Conservation (phyloP, 2,329 filamentous ascomycete species). For the Trichoderma hamatum region DNA sequence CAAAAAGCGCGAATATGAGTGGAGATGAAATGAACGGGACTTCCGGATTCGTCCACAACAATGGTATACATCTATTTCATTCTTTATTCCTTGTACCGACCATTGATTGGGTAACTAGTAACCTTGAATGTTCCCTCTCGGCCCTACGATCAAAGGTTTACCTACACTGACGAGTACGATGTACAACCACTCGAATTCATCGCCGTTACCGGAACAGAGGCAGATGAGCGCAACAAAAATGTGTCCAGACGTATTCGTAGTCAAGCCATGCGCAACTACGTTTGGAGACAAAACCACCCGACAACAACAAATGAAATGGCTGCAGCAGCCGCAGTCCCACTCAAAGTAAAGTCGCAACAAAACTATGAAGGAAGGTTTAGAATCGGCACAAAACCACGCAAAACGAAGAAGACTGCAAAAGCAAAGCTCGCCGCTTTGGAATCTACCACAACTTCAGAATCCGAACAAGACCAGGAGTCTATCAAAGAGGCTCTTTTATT, state of each 20-base stretch:
- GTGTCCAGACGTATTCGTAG: constrained; percentile 8
- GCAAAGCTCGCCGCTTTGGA: not conserved
- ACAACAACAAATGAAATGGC: not conserved
- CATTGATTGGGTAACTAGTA: not conserved
- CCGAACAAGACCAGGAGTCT: not conserved
- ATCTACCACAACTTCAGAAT: not conserved
- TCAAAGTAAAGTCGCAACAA: not conserved
- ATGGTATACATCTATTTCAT: not conserved
- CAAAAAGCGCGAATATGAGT: constrained; percentile 3
- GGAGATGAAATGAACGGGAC: constrained; percentile 1
- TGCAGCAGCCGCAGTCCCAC: not conserved
- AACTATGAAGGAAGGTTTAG: constrained; percentile 6
- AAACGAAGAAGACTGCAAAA: not conserved
- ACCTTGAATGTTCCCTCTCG: not conserved
- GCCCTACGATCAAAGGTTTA: not conserved
- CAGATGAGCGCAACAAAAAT: not conserved
- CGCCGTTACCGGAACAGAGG: constrained; percentile 1
- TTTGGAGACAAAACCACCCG: constrained; percentile 18
- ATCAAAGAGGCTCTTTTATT: not conserved
- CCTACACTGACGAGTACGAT: constrained; percentile 14
- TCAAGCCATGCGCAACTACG: constrained; percentile 13
- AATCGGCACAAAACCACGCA: not conserved
- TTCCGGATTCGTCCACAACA: constrained; percentile 12
- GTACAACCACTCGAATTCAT: constrained; percentile 16
- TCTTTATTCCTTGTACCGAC: not conserved